A percentile compares a stretch with the other conserved stretches of the same genome.
These are phyloP conservation scores for Colletotrichum filicis DNA, from an alignment of 2,329 filamentous ascomycete species.

Conservation along the genomic window DNA sequence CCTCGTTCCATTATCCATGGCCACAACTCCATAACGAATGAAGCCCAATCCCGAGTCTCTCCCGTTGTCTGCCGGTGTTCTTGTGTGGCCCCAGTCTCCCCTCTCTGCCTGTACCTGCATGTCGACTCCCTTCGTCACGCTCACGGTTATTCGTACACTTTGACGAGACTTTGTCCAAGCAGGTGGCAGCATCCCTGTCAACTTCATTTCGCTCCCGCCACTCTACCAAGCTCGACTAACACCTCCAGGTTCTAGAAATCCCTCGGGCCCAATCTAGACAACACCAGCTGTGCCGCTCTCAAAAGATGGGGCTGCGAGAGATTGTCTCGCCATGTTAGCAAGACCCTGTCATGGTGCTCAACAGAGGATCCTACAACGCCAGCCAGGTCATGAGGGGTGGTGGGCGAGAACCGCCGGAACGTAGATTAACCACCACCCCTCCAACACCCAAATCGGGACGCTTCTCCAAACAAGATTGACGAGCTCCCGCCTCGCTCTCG, in stretches of 20 bases:
- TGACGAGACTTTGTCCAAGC: background rate
- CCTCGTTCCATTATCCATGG: background rate
- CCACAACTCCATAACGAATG: background rate
- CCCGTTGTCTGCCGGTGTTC: background rate
- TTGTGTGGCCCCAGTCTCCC: background rate
- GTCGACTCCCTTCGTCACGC: background rate
- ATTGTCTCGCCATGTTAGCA: background rate
- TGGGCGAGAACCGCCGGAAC: background rate
- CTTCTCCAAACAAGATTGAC: conserved; percentile 1
- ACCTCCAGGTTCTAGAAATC: background rate
- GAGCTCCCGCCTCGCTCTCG: background rate
- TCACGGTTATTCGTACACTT: background rate
- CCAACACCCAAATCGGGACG: background rate
- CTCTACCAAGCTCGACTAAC: background rate
- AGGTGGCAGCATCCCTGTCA: background rate
- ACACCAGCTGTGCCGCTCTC: background rate
- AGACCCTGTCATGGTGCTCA: background rate
- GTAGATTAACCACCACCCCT: conserved; percentile 11
- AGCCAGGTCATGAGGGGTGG: background rate
- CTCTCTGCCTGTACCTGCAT: background rate
- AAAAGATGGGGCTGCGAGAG: background rate
- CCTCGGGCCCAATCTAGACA: background rate
- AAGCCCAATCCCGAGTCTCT: background rate
- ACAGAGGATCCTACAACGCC: background rate
- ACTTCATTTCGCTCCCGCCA: conserved; percentile 1